Base-by-base conservation (phyloP, 768 basidiomycete genomes). In the Chiua virens region DNA sequence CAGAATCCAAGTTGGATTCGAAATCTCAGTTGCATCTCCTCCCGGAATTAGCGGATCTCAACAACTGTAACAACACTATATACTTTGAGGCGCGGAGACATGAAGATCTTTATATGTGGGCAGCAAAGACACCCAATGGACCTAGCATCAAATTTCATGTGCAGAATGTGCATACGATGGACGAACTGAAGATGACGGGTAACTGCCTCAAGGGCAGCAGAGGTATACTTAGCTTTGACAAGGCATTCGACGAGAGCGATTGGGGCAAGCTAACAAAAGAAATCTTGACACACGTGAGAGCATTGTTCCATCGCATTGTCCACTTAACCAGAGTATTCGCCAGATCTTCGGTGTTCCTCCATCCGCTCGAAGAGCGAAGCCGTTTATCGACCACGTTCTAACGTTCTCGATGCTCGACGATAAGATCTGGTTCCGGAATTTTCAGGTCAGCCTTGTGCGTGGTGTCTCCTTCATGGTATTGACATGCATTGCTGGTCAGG, bases 361-460 rank as follows among this genome's bases (percentile, higher is more conserved):
- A 23, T 81, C 83, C n/a, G 87, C 97, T 8, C 79, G 96, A 56
- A 86, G 83, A 63, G 82, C 92, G 17, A 99, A 99, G 69, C 97
- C 97, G 2, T 99, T 99, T 73, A 83, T 99, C 63, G 97, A 99
- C 73, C 97, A 98, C 64, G 85, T 99, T 66, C 80, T 98, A 56
- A 94, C 93, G 35, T 98, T 99, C 72, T 97, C 96, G 30, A 78
- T 98, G 48, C 80, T 96, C 27, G 97, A 99, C 76, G 80, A 81
- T 63, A 98, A 97, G 69, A 92, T 98, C 58, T 99, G 97, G 97
- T 98, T 98, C 78, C 85, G 97, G 58, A 98, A 98, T 71, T 99
- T 89, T 76, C 97, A 99, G 81, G 92, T 94, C 51, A 57, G 75
- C 64, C 37, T 53, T 41, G 32, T 22, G 15, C 39, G 34, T 23